Evolutionary conservation across 208 protist species (phyloP), one percentile per base, ranked within the genome.

Genomic region (Trypanosoma platydactyli): DNA sequence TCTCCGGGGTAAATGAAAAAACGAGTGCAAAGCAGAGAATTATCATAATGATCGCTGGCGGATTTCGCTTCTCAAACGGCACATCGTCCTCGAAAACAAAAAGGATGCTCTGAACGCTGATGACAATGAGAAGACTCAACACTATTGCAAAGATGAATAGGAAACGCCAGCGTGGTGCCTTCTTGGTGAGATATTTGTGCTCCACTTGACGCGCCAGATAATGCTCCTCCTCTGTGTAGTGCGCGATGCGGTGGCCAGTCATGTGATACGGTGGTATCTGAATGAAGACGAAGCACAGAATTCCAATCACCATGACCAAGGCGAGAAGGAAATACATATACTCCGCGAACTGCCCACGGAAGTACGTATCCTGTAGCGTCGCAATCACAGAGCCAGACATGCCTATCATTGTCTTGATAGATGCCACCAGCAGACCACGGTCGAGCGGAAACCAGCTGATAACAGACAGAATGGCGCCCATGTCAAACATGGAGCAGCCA

Each of bases 301-400:
- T 1, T 11, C 78, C 78, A 54, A 83, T 66, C n/a, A 76, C 54
- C 48, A 71, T 25, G 13, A 76, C 66, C 20, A 68, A 42, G 16
- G 50, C 61, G 38, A 79, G 48, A 54, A 83, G 73, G 55, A 83
- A 83, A 61, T 71, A 79, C 78, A 83, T 83, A 55, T 79, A 83
- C 13, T 22, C 42, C 0, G 51, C 42, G 20, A 79, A 52, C 16
- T 83, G 48, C 29, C 64, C 66, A 53, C 46, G 58, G 50, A 83
- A 83, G 61, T 79, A 84, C 12, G 71, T 71, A 22, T 53, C 61
- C 59, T 81, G 80, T 15, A 80, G 24, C 13, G 74, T 80, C 20
- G 74, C 63, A 38, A 84, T 67, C 41, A 84, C 64, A 50, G 79
- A 74, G 20, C 68, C 45, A 33, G 74, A 68, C 18, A 84, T 56